These are phyloP conservation scores for Sungouiozyma intestinalis DNA, from an alignment of 805 yeast genomes.

Conservation along the genomic window DNA sequence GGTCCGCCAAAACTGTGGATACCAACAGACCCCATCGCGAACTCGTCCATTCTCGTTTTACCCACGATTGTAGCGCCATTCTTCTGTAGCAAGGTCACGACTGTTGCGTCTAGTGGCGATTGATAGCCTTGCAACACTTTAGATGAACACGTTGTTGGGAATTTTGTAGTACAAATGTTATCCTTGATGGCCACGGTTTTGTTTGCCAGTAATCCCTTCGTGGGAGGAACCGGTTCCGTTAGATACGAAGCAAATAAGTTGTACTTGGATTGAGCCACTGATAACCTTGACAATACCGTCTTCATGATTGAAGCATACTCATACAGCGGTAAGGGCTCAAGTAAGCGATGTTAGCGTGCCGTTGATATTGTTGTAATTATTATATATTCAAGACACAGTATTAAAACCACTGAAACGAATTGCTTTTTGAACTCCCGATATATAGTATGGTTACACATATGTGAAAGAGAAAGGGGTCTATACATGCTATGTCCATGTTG, in stretches of 20 bases:
- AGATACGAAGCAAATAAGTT: background rate
- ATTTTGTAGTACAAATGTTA: constrained; percentile 56
- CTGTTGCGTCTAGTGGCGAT: constrained; percentile 80
- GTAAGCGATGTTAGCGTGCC: no score
- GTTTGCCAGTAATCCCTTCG: constrained; percentile 20
- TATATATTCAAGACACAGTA: background rate
- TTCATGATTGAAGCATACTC: constrained; percentile 2
- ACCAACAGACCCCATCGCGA: constrained; percentile 89
- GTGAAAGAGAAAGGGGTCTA: no score
- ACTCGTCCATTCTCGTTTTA: constrained; percentile 89
- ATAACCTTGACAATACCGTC: background rate
- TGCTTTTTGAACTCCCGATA: background rate
- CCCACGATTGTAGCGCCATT: constrained; percentile 55
- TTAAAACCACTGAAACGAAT: background rate
- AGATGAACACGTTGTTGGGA: constrained; percentile 76
- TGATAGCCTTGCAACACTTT: constrained; percentile 43
- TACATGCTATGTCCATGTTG: no score
- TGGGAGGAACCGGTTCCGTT: background rate
- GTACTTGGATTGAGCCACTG: background rate
- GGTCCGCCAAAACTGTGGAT: constrained; percentile 48
- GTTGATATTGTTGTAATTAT: no score
- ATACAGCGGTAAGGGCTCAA: no score
- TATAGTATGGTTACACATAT: no score
- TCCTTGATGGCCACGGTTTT: constrained; percentile 56
- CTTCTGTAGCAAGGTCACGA: constrained; percentile 40